Conservation (phyloP, 108 stramenopile species). For the Cylindrotheca fusiformis region DNA sequence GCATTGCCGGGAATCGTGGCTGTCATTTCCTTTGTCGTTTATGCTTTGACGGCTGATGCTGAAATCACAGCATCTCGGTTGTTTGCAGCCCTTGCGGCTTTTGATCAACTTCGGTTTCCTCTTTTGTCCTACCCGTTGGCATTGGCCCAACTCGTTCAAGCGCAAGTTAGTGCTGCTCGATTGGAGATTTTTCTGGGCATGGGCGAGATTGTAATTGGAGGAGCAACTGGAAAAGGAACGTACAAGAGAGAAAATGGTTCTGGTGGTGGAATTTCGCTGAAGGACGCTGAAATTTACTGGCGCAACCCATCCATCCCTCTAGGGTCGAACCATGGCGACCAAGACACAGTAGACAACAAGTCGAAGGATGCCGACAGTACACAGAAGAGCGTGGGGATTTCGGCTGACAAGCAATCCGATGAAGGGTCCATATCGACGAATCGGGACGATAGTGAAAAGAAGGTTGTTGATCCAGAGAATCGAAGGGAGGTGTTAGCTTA, state of each 20-base stretch:
- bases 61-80: constrained; percentile 54
- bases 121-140: constrained; percentile 71
- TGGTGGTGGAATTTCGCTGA: constrained; percentile 39
- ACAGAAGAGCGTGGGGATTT: background rate
- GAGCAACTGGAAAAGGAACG: constrained; percentile 28
- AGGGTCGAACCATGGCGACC: constrained; percentile 9
- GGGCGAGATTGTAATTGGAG: constrained; percentile 46
- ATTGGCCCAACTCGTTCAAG: constrained; percentile 63
- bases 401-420: background rate
- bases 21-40: constrained; percentile 59
- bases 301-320: constrained; percentile 55
- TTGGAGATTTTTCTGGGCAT: constrained; percentile 32
- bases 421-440: background rate
- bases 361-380: constrained; percentile 1
- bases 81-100: constrained; percentile 63
- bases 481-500: constrained; percentile 36
- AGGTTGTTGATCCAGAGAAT: constrained; percentile 9
- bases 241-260: constrained; percentile 31
- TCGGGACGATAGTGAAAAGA: constrained; percentile 1
- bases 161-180: constrained; percentile 49
- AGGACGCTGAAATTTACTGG: constrained; percentile 71
- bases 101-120: constrained; percentile 72
- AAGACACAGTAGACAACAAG: too few relatives aligned
- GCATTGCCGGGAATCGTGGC: constrained; percentile 62
- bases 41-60: constrained; percentile 32